Evolutionary conservation across 108 stramenopile species (phyloP).

Genomic region (Nannochloropsis oceanica): DNA sequence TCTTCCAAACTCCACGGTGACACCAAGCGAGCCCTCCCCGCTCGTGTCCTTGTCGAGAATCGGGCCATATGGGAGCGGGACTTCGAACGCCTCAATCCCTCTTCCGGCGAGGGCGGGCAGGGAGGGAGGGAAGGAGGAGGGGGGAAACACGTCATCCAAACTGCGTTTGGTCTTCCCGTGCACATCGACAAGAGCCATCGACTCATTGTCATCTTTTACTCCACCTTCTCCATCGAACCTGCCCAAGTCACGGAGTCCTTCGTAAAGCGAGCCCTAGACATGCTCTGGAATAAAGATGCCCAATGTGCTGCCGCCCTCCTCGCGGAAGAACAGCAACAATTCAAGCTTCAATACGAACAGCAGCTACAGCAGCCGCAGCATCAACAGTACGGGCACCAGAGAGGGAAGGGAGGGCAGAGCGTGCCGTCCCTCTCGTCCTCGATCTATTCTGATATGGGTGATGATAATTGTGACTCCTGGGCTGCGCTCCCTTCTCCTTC

Average conservation of each 20-base stretch:
- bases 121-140: not conserved
- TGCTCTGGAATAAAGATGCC: conserved; percentile 1
- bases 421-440: not conserved
- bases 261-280: conserved; percentile 10
- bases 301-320: not conserved
- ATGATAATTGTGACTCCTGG: not conserved
- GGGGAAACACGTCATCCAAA: conserved; percentile 17
- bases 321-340: not conserved
- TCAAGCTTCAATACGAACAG: conserved; percentile 1
- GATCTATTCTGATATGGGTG: not conserved
- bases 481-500: too few species aligned
- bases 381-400: not conserved
- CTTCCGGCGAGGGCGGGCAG: not conserved
- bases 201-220: conserved; percentile 27
- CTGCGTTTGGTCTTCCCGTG: conserved; percentile 36
- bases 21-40: conserved; percentile 18
- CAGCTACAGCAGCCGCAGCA: conserved; percentile 9
- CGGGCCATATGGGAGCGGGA: conserved; percentile 29
- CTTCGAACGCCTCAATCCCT: conserved; percentile 4
- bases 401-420: not conserved
- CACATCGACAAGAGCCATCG: conserved; percentile 3
- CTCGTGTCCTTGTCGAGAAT: conserved; percentile 17
- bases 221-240: conserved; percentile 7
- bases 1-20: not conserved
- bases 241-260: conserved; percentile 11